Base-by-base conservation (phyloP, 257 asterid genomes). In the Solanum sparsipilum region DNA sequence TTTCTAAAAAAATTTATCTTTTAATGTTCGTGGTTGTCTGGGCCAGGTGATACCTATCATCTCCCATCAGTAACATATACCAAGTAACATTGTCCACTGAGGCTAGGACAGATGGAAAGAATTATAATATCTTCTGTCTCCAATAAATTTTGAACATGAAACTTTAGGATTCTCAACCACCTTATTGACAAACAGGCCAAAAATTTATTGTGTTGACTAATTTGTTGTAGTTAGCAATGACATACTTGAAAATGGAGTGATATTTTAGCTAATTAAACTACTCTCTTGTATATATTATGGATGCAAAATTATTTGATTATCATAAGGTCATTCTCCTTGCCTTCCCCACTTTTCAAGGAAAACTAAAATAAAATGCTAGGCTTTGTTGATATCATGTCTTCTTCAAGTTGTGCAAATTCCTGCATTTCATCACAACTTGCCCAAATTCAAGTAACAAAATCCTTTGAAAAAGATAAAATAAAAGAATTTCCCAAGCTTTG, bases 161-260 rank as follows among this genome's bases (percentile, higher is more conserved):
- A 56, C 11, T 1, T 56, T 7, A 56, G 65, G n/a, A 7, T 56
- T 18, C n/a, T 7, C 25, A 56, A 56, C n/a, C n/a, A 20, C 25
- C n/a, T 56, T 21, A 7, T 18, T 56, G 25, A 56, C 11, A 0
- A 18, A 0, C 23, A 1, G 2, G 11, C 10, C 5, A 56, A 0
- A 56, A 56, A 18, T 56, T 56, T 56, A 8, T 68, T 74, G 21
- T 21, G 32, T 44, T 44, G n/a, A 34, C 46, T 34, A 73, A 73
- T 73, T 73, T 73, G 9, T 34, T 34, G 39, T 73, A 32, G 15
- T 73, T 34, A 73, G 25, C 79, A 72, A 68, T 29, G 36, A 27
- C 74, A 23, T 38, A 20, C 84, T 76, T n/a, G 34, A 76, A n/a
- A 13, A 76, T 39, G 35, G 35, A 39, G 84, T 76, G 35, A 23